Conservation (phyloP, 768 basidiomycete species). For the Calocybe cyanea region DNA sequence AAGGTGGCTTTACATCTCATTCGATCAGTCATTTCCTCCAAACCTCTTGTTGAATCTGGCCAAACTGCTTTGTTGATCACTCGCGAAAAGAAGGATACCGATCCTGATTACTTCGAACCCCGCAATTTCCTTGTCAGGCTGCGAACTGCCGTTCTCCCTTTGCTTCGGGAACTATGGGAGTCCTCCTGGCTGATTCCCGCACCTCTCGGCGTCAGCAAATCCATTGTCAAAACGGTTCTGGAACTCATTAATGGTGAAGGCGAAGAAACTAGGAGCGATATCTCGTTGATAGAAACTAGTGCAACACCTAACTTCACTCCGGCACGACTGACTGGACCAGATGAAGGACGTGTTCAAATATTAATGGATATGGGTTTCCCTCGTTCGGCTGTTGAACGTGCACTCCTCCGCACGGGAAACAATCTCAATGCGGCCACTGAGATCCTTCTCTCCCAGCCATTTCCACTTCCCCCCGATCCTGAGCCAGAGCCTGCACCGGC, state of each 20-base stretch:
- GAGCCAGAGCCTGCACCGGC: slow-evolving; percentile 33
- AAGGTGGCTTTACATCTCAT: slow-evolving; percentile 80
- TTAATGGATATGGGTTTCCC: slow-evolving; percentile 97
- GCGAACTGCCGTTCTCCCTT: slow-evolving; percentile 65
- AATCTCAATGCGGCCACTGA: slow-evolving; percentile 89
- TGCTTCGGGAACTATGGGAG: slow-evolving; percentile 72
- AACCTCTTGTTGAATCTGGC: slow-evolving; percentile 78
- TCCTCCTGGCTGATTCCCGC: slow-evolving; percentile 77
- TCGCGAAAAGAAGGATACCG: slow-evolving; percentile 75
- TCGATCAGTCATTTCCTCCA: slow-evolving; percentile 71
- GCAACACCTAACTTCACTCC: slow-evolving; percentile 23
- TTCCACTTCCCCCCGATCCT: slow-evolving; percentile 69
- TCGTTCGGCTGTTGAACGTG: slow-evolving; percentile 80
- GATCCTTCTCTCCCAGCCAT: slow-evolving; percentile 77
- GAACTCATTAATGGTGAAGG: slow-evolving; percentile 80
- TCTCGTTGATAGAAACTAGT: slow-evolving; percentile 27
- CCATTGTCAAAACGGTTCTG: slow-evolving; percentile 72
- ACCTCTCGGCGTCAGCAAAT: slow-evolving; percentile 70
- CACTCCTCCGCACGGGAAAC: slow-evolving; percentile 80
- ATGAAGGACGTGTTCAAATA: slow-evolving; percentile 76
- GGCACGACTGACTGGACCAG: slow-evolving; percentile 47
- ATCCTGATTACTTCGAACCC: slow-evolving; percentile 78
- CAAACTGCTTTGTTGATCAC: slow-evolving; percentile 73
- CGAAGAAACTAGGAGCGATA: slow-evolving; percentile 59
- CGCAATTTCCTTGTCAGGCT: slow-evolving; percentile 84